A percentile compares a stretch with the other conserved stretches of the same genome.
phyloP scores from a whole-genome alignment of 371 early-diverging fungal genomes.

The Catenaria anguillulae region DNA sequence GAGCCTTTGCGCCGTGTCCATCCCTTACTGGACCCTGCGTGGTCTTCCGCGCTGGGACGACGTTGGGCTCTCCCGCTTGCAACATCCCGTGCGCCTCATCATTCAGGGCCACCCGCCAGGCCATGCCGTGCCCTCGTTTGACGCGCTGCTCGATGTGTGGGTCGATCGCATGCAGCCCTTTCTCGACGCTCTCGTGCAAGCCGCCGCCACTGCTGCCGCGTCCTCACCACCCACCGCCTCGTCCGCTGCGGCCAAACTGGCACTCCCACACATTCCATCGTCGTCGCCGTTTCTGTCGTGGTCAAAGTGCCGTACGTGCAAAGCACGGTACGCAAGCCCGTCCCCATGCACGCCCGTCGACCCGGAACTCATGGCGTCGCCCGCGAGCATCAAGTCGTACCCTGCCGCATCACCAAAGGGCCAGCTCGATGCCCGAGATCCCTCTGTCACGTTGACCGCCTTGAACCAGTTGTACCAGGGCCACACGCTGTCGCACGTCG shows the following conservation, averaged over 20 bases:
- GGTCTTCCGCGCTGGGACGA: background rate
- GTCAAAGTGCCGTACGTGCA: background rate
- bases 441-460: background rate
- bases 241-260: background rate
- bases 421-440: too few species aligned
- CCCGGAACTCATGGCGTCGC: background rate
- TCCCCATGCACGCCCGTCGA: slow-evolving; percentile 3
- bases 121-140: background rate
- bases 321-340: background rate
- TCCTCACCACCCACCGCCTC: background rate
- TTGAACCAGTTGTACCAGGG: too few species aligned
- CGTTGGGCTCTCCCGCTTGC: background rate
- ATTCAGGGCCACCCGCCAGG: background rate
- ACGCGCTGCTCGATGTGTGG: background rate
- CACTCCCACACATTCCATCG: too few species aligned
- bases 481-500: too few species aligned
- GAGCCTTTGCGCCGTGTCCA: background rate
- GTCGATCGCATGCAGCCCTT: background rate
- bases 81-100: background rate
- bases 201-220: background rate
- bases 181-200: background rate
- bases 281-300: background rate
- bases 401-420: background rate
- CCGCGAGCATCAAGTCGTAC: background rate
- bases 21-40: background rate